These are phyloP conservation scores for Pichia sp. DNA, from an alignment of 1,139 yeast species.

Conservation along the genomic window DNA sequence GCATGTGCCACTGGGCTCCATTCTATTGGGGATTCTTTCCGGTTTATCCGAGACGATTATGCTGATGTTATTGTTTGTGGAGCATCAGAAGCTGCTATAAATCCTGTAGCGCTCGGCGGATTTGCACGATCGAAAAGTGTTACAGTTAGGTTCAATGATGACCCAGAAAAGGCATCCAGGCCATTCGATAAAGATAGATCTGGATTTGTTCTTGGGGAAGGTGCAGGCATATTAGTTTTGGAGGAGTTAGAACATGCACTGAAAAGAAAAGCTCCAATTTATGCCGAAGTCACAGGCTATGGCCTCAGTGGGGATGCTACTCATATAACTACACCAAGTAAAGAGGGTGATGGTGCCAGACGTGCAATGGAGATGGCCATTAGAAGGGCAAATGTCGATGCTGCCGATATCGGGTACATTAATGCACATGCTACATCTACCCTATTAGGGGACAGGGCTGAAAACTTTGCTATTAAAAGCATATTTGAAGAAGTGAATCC, in stretches of 20 bases:
- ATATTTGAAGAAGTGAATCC: slow-evolving; percentile 39
- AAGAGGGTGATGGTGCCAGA: slow-evolving; percentile 78
- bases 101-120: slow-evolving; percentile 86
- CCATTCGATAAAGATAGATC: slow-evolving; percentile 78
- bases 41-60: slow-evolving; percentile 74
- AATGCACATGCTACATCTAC: slow-evolving; percentile 99
- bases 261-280: slow-evolving; percentile 58
- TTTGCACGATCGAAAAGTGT: slow-evolving; percentile 87
- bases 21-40: slow-evolving; percentile 87
- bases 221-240: slow-evolving; percentile 74
- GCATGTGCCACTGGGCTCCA: slow-evolving; percentile 98
- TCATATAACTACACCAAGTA: slow-evolving; percentile 89
- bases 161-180: slow-evolving; percentile 65
- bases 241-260: slow-evolving; percentile 77
- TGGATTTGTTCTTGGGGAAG: slow-evolving; percentile 95
- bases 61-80: slow-evolving; percentile 90
- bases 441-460: slow-evolving; percentile 82
- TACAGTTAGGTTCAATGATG: slow-evolving; percentile 56
- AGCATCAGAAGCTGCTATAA: slow-evolving; percentile 83
- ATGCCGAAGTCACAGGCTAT: slow-evolving; percentile 81
- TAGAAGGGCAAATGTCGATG: slow-evolving; percentile 41
- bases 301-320: slow-evolving; percentile 90
- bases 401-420: slow-evolving; percentile 59
- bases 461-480: slow-evolving; percentile 64
- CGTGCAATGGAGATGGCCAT: slow-evolving; percentile 81